Evolutionary conservation across 1,284 basidiomycete species (phyloP), one percentile per base, ranked within the genome.

Genomic region (Ganoderma leucocontextum): DNA sequence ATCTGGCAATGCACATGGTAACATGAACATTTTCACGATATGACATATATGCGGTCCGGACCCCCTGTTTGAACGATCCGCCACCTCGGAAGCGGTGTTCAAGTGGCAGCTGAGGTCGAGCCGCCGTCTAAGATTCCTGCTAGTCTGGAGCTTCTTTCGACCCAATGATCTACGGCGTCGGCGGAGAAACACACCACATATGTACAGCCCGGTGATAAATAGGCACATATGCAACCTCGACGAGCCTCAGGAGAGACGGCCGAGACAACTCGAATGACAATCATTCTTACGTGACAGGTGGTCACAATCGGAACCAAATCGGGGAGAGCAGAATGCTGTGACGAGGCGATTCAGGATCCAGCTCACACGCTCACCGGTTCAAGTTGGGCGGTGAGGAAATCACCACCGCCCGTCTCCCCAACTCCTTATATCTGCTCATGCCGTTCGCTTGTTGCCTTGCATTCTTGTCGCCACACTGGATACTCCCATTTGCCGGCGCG

Each of bases 271-370:
- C n/a, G 57, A n/a, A 39, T n/a, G 22, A 39, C 33, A 38, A 60
- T 25, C 38, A 60, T 39, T 39, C 58, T 29, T 39, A 25, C 22
- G 58, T 60, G 58, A 60, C 58, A 39, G 22, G 4, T 7, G n/a
- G 58, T 60, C 38, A 60, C 58, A 39, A 12, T 2, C 10, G 15
- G 22, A 13, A 59, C 58, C 58, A 41, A 41, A 60, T 60, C 38
- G 58, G 58, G 58, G n/a, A 6, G 38, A 29, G n/a, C 3, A 4
- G 22, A 12, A 41, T 41, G 58, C 58, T 60, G 58, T 60, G 58
- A 60, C 58, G 58, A 60, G 58, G 58, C 58, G 58, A 60, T 60
- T 60, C 58, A 29, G 58, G n/a, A 22, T 38, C 22, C 38, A 22
- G 13, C 38, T 38, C 57, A 58, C 57, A 10, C 15, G 57, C 33